Conservation (phyloP, 2,329 filamentous ascomycete genomes). For the Tolypocladium album region DNA sequence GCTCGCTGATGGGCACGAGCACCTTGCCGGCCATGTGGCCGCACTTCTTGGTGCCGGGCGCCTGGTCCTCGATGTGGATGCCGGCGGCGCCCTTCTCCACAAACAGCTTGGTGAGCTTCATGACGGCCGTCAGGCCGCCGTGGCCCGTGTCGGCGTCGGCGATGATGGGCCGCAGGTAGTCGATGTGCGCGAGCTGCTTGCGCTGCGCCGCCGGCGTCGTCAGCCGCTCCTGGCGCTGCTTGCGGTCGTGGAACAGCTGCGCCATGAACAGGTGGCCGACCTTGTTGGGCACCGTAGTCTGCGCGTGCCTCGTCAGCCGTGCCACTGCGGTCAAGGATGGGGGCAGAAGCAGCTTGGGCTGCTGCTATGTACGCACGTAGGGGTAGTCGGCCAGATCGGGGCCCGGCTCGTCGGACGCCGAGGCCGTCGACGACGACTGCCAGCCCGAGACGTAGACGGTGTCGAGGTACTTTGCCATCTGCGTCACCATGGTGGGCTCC, state of each 20-base stretch:
- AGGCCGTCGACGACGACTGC: slow-evolving; percentile 96
- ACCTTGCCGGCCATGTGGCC: slow-evolving; percentile 99
- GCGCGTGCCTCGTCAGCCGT: slow-evolving; percentile 14
- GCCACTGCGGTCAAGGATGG: not conserved
- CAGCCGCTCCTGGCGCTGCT: slow-evolving; percentile 91
- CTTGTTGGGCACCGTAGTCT: slow-evolving; percentile 98
- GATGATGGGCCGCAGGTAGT: slow-evolving; percentile 92
- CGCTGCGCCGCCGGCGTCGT: slow-evolving; percentile 65
- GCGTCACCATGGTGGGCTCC: slow-evolving; percentile 95
- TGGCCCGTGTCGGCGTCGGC: slow-evolving; percentile 97
- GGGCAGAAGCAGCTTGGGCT: not conserved
- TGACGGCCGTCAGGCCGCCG: slow-evolving; percentile 93
- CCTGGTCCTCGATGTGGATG: slow-evolving; percentile 98
- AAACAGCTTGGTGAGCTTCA: slow-evolving; percentile 99
- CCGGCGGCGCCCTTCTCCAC: slow-evolving; percentile 93
- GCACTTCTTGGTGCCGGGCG: slow-evolving; percentile 97
- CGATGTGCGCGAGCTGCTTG: slow-evolving; percentile 63
- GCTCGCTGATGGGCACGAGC: slow-evolving; percentile 89
- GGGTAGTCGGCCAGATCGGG: slow-evolving; percentile 98
- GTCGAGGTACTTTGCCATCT: slow-evolving; percentile 98
- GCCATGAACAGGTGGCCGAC: slow-evolving; percentile 96
- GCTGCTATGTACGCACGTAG: slow-evolving; percentile 53
- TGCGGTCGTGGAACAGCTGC: slow-evolving; percentile 98
- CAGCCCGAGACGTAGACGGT: slow-evolving; percentile 98
- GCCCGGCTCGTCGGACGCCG: slow-evolving; percentile 87